A percentile compares a stretch with the other conserved stretches of the same genome.
phyloP scores from a whole-genome alignment of 345 rosid genomes.

The Isatis tinctoria region DNA sequence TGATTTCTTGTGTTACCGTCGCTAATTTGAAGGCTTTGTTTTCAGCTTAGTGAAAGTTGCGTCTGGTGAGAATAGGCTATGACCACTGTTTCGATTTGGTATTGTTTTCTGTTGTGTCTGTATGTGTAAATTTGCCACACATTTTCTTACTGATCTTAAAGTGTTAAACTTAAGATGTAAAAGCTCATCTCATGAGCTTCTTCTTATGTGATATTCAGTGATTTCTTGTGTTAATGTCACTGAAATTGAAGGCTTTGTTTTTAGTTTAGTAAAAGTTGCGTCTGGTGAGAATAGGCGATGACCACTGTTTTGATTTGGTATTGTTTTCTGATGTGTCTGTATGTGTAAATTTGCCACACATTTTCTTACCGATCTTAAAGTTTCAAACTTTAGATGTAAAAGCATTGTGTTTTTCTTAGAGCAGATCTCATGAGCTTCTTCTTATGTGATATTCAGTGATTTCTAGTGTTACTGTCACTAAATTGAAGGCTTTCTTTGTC shows the following conservation, averaged over 20 bases:
- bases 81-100: background rate
- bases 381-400: slow-evolving; percentile 1
- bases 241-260: background rate
- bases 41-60: background rate
- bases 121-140: background rate
- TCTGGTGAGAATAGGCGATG: background rate
- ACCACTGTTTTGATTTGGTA: background rate
- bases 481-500: background rate
- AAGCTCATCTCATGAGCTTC: background rate
- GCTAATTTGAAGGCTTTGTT: background rate
- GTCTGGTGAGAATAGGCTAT: background rate
- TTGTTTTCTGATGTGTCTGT: background rate
- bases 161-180: background rate
- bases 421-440: background rate
- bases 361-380: background rate
- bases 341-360: background rate
- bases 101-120: background rate
- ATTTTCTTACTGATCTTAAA: background rate
- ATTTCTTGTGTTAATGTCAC: background rate
- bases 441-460: background rate
- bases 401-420: background rate
- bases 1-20: background rate
- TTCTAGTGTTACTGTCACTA: background rate
- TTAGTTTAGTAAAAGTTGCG: background rate
- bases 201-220: background rate